Percentiles rank a stretch among this genome's conserved stretches.
phyloP scores from a whole-genome alignment of 257 asterid species.

The Rehmannia glutinosa region DNA sequence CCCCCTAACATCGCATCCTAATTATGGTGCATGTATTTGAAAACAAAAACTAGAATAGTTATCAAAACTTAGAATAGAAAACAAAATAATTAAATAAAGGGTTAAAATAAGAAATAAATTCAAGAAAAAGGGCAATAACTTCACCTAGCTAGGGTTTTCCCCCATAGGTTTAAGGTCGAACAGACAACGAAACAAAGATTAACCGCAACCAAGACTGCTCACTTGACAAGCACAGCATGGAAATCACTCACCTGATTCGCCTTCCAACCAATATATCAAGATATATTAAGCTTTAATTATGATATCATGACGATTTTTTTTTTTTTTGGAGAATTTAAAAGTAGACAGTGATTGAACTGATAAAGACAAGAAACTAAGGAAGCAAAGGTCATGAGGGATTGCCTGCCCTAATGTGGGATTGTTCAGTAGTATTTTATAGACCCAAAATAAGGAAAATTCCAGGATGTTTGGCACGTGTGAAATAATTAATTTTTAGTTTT shows the following conservation, averaged over 20 bases:
- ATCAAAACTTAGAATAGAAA: too few relatives aligned
- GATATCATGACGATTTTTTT: too few relatives aligned
- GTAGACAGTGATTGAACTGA: too few relatives aligned
- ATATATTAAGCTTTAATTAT: too few relatives aligned
- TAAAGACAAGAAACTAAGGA: not conserved
- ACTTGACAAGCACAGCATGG: constrained; percentile 55
- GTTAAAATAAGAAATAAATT: not conserved
- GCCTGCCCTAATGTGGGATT: too few relatives aligned
- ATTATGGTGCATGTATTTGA: too few relatives aligned
- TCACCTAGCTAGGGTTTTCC: constrained; percentile 27
- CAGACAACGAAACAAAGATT: constrained; percentile 67
- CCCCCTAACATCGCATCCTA: too few relatives aligned
- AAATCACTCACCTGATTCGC: constrained; percentile 41
- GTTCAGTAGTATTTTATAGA: too few relatives aligned
- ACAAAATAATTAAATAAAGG: too few relatives aligned
- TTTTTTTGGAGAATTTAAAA: not conserved
- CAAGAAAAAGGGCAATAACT: not conserved
- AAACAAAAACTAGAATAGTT: too few relatives aligned
- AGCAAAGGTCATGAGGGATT: too few relatives aligned
- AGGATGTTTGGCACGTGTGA: not conserved
- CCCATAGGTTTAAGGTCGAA: constrained; percentile 48
- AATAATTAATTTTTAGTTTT: not conserved
- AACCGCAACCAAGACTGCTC: constrained; percentile 47
- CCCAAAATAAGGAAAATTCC: too few relatives aligned
- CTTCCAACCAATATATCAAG: not conserved